A percentile compares a stretch with the other conserved stretches of the same genome.
Conservation (phyloP, 1,284 basidiomycete species). For the Moesziomyces globuligerus region DNA sequence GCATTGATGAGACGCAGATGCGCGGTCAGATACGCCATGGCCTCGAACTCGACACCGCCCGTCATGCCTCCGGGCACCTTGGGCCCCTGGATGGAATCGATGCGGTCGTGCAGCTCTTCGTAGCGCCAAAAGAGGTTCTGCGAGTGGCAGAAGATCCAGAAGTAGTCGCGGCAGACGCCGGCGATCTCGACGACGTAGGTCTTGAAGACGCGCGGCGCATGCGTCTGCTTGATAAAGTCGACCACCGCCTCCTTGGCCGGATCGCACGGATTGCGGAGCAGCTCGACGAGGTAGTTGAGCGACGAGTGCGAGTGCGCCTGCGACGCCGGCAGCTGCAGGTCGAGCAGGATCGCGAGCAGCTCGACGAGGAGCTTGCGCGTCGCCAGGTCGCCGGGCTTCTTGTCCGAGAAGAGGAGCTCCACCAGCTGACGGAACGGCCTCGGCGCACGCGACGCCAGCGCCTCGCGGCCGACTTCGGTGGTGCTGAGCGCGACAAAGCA, state of each 20-base stretch:
- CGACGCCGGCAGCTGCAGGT: slow-evolving; percentile 57
- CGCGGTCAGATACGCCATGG: slow-evolving; percentile 82
- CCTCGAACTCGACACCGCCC: slow-evolving; percentile 96
- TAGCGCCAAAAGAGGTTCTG: slow-evolving; percentile 90
- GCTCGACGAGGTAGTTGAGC: slow-evolving; percentile 50
- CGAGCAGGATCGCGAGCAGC: slow-evolving; percentile 71
- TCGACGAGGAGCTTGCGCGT: slow-evolving; percentile 91
- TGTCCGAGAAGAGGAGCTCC: slow-evolving; percentile 89
- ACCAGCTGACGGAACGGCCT: slow-evolving; percentile 86
- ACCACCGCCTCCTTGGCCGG: slow-evolving; percentile 57
- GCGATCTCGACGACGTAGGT: slow-evolving; percentile 87
- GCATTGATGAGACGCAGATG: slow-evolving; percentile 54
- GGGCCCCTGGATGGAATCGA: slow-evolving; percentile 84
- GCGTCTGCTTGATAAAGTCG: slow-evolving; percentile 86
- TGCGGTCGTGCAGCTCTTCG: slow-evolving; percentile 76
- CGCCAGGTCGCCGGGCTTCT: slow-evolving; percentile 91
- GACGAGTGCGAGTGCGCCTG: slow-evolving; percentile 34
- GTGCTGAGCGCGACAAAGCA: slow-evolving; percentile 93
- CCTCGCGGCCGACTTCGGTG: slow-evolving; percentile 77
- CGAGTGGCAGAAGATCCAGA: slow-evolving; percentile 97
- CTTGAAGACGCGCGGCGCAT: slow-evolving; percentile 86
- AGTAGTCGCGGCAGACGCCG: slow-evolving; percentile 92
- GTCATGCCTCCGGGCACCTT: slow-evolving; percentile 97
- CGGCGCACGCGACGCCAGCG: slow-evolving; percentile 83
- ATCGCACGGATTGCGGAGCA: slow-evolving; percentile 54